Evolutionary conservation across 1,139 yeast genomes (phyloP), one percentile per base, ranked within the genome.

Genomic region (Kazachstania sp.): DNA sequence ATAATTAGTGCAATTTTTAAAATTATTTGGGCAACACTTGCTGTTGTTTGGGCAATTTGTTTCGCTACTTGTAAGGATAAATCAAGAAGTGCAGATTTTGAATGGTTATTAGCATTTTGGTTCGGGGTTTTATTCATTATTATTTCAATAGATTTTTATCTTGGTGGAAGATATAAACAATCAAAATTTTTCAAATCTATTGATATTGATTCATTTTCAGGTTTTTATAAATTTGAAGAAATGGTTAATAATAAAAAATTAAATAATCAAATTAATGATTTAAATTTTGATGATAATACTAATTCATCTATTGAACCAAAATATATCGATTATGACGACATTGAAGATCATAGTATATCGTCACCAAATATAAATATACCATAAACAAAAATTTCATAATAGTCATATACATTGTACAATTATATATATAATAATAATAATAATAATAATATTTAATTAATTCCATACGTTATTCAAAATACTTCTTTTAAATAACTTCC

Each of bases 21-120:
- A 62, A 54, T 72, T 7, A 36, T 75, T 9, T 90, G 96, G 95
- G 68, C 85, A 41, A 51, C 71, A 3, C 63, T 74, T n/a, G 95
- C 95, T 2, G 70, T 83, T 26, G 78, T 71, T 0, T 74, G 86
- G 62, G 95, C 94, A 4, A 68, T 83, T 30, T 73, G 78, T 39
- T 90, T 87, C 58, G 92, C 80, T 13, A 74, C 67, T 1, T 66
- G 70, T 47, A 68, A 72, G 1, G 73, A 69, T 37, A 50, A 68
- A 11, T 67, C 72, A 36, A 66, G 72, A 15, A 68, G 74, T 23
- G 86, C 78, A 3, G 69, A 70, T 15, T 81, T 84, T 63, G 97
- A 90, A 65, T 90, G 97, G 97, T 61, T 79, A 8, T 67, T 88
- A 41, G 81, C 90, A 7, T 90, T 82, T 67, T 83, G 86, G 80